Base-by-base conservation (phyloP, 805 yeast species). In the Starmerella ratchasimensis region DNA sequence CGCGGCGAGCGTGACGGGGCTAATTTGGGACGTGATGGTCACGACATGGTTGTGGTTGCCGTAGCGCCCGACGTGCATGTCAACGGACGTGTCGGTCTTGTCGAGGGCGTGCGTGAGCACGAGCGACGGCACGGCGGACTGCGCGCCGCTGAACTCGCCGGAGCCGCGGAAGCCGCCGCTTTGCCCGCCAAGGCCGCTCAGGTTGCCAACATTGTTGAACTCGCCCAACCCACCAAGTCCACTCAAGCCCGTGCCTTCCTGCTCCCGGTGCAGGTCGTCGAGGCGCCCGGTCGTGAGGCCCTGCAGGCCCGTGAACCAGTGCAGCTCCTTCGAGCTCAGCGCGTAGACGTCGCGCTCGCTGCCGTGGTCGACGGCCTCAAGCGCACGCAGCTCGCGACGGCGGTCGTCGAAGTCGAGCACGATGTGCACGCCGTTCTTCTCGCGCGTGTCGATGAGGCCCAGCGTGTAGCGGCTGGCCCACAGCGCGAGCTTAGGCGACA, bases 51-150 rank as follows among this genome's bases (percentile, higher is more conserved):
- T n/a, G n/a, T n/a, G n/a, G n/a, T n/a, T n/a, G n/a, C n/a, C n/a
- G n/a, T n/a, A n/a, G 10, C 47, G 37, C 10, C 57, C 52, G 2
- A 65, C 30, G 15, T 25, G 19, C 37, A 78, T 39, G 36, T 53
- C 58, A 38, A 75, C 47, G 0, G 81, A 65, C 1, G 68, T 66
- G 47, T 81, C 93, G 1, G 53, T 45, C 6, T 68, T 63, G 30
- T 67, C 65, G 17, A 79, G 55, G 42, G 59, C 69, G 55, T 83
- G 94, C 43, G 75, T 77, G 86, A 93, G 80, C 0, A 86, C n/a
- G n/a, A n/a, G n/a, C n/a, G n/a, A n/a, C n/a, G n/a, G n/a, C n/a
- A n/a, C n/a, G n/a, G n/a, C n/a, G n/a, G n/a, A n/a, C n/a, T n/a
- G n/a, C n/a, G n/a, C n/a, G n/a, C n/a, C n/a, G n/a, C n/a, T n/a